These are phyloP conservation scores for Russula emetica DNA, from an alignment of 768 basidiomycete genomes.

Conservation along the genomic window DNA sequence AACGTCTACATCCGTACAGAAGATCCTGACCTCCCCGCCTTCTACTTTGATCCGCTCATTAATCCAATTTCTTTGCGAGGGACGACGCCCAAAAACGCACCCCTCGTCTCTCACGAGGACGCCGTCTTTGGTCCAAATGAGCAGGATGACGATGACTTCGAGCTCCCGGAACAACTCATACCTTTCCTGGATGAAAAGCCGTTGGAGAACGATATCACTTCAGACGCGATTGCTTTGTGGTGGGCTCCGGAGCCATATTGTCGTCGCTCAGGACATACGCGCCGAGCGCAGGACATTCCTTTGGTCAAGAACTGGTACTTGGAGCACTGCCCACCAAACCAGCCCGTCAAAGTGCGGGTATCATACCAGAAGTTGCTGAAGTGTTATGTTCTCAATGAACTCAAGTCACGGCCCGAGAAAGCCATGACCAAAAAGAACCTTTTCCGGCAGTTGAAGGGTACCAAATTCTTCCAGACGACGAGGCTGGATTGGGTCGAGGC, in stretches of 20 bases:
- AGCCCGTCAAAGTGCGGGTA: conserved; percentile 96
- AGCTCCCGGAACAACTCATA: conserved; percentile 67
- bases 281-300: conserved; percentile 92
- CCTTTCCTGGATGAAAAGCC: conserved; percentile 80
- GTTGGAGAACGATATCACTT: conserved; percentile 85
- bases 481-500: conserved; percentile 99
- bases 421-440: conserved; percentile 98
- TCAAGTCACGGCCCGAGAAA: conserved; percentile 85
- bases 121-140: conserved; percentile 86
- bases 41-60: conserved; percentile 98
- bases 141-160: conserved; percentile 82
- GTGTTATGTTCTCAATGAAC: conserved; percentile 91
- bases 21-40: conserved; percentile 97
- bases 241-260: conserved; percentile 98
- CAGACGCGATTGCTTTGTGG: conserved; percentile 96
- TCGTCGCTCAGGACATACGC: conserved; percentile 85
- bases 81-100: conserved; percentile 74
- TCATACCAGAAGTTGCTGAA: conserved; percentile 98
- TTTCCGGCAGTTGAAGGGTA: conserved; percentile 94
- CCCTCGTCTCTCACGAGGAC: conserved; percentile 85
- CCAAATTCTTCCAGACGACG: conserved; percentile 99
- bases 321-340: conserved; percentile 94
- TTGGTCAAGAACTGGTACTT: conserved; percentile 98
- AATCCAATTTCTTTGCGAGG: conserved; percentile 95
- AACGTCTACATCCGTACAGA: conserved; percentile 99